Evolutionary conservation across 768 basidiomycete genomes (phyloP), one percentile per base, ranked within the genome.

Genomic region (Megacollybia marginata): DNA sequence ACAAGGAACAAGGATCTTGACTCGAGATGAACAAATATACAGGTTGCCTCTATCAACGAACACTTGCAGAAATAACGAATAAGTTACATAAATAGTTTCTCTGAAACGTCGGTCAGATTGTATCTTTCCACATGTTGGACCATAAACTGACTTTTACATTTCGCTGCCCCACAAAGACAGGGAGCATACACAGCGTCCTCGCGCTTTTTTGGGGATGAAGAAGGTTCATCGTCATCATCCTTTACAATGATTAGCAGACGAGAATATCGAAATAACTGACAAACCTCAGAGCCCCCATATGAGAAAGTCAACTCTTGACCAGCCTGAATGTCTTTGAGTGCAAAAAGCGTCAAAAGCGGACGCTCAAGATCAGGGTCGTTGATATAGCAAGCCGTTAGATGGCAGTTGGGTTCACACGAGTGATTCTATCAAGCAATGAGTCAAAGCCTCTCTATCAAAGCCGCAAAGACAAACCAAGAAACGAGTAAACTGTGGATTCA

Each of bases 321-420:
- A 0, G 76, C 69, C 35, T 75, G 72, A 12, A 92, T 78, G 52
- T 88, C 83, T 9, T 75, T 69, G 36, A 53, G 65, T 2, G 89
- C 79, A 62, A 89, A 92, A 10, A 90, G 68, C 0, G 78, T 69
- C 8, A 92, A 59, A 11, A 85, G 61, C 0, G 88, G 88, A 59
- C 86, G 88, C 10, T 80, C 69, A 13, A 85, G 57, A 55, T 89
- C 79, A 11, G 78, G 74, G 47, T 92, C 90, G 55, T 91, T 84
- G 64, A 89, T 82, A 56, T 92, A 88, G 42, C 79, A 83, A 0
- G 88, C 72, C n/a, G 74, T 73, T 18, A 92, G 74, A 5, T 62
- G 61, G 54, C 85, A 83, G 60, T 95, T 96, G 0, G 92, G 92
- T 50, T 91, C 84, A 57, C 93, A 95, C 15, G 87, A 91, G 56